Conservation (phyloP, 805 yeast genomes). For the Ogataea pini region DNA sequence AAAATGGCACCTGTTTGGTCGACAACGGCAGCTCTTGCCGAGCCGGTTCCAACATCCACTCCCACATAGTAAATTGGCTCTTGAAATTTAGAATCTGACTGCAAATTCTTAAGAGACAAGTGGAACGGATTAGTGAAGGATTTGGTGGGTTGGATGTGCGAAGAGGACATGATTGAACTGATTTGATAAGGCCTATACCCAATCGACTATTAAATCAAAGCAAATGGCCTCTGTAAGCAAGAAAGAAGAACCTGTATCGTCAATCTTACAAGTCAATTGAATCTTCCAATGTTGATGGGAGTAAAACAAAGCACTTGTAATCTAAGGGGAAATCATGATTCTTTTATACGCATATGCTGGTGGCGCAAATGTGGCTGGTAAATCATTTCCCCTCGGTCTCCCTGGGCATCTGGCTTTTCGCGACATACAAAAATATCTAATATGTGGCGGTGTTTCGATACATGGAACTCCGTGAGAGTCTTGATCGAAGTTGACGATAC, state of each 20-base stretch:
- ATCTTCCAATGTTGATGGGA: too few relatives aligned
- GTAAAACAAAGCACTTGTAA: neutral
- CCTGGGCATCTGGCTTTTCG: neutral
- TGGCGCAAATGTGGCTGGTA: conserved; percentile 8
- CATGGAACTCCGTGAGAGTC: conserved; percentile 10
- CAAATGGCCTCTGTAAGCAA: conserved; percentile 1
- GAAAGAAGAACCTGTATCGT: neutral
- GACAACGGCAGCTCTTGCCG: conserved; percentile 92
- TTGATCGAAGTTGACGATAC: too few relatives aligned
- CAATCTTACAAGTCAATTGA: too few relatives aligned
- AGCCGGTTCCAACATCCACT: conserved; percentile 84
- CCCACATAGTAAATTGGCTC: conserved; percentile 39
- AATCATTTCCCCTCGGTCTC: neutral
- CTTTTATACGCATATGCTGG: neutral
- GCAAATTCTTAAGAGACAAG: conserved; percentile 36
- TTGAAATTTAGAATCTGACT: conserved; percentile 20
- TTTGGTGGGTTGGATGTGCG: conserved; percentile 21
- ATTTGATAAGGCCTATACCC: too few relatives aligned
- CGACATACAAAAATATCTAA: neutral
- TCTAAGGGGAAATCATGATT: neutral
- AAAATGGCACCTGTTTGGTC: conserved; percentile 81
- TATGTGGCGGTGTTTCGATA: conserved; percentile 5
- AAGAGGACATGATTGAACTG: neutral
- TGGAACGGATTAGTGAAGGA: conserved; percentile 37
- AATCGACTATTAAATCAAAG: too few relatives aligned